Evolutionary conservation across 164 flowering plant species (phyloP), one percentile per base, ranked within the genome.

Genomic region (Berberis thunbergii): DNA sequence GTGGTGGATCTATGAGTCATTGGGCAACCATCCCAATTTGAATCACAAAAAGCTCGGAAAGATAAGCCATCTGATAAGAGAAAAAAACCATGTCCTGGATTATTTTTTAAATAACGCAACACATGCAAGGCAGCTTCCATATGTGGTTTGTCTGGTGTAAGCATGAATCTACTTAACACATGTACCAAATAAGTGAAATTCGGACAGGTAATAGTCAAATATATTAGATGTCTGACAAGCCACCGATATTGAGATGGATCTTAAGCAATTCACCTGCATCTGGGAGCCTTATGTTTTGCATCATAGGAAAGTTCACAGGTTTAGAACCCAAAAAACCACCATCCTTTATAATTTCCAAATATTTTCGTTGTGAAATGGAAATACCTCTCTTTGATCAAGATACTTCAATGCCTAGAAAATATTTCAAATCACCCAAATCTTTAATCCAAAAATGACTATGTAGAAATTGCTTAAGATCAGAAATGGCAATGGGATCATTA

Each of bases 121-220:
- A 67, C 54, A 3, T 56, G 9, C 2, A 45, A 8, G 4, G 55
- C 70, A 1, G 70, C 64, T 9, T 52, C 6, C 41, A 59, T 9
- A 40, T 67, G 70, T 11, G 52, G 54, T 49, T 49, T 26, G 3
- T 41, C 6, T 4, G 70, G 64, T 7, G n/a, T 8, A 39, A 41
- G 41, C 70, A 67, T 41, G 41, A 67, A 67, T 50, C 45, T 7
- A 44, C 64, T 67, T 2, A 67, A 41, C 41, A 57, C 43, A 44
- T 60, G 38, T 1, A 67, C 70, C 8, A 52, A 49, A 60, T 41
- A 67, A 1, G 64, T 44, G 13, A 67, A 50, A 12, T 67, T 43
- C 9, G 64, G 64, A 42, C 70, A 11, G 6, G 64, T 50, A 52
- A 57, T 41, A 10, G 64, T 42, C 3, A 67, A 26, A 54, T 67